These are phyloP conservation scores for Salix viminalis DNA, from an alignment of 345 rosid species.

Conservation along the genomic window DNA sequence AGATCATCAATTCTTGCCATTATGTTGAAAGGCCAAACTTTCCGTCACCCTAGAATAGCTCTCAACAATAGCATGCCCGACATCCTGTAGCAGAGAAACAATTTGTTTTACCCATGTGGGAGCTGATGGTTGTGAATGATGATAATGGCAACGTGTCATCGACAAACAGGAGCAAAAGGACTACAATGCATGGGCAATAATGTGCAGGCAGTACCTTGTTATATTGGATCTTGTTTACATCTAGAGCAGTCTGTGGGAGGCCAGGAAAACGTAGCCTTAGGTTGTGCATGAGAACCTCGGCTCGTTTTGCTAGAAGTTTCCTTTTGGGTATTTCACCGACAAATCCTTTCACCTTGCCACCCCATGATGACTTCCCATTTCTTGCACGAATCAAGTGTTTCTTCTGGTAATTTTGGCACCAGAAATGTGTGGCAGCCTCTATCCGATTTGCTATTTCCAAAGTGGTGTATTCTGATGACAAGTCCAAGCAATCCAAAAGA, in stretches of 20 bases:
- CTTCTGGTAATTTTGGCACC: slow-evolving; percentile 16
- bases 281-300: slow-evolving; percentile 13
- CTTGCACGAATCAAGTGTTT: neutral
- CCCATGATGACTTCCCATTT: slow-evolving; percentile 11
- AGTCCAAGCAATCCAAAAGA: slow-evolving; percentile 32
- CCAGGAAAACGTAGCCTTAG: slow-evolving; percentile 24
- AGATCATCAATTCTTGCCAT: slow-evolving; percentile 43
- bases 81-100: slow-evolving; percentile 31
- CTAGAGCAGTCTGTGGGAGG: slow-evolving; percentile 24
- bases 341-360: slow-evolving; percentile 12
- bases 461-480: slow-evolving; percentile 16
- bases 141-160: neutral
- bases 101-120: neutral
- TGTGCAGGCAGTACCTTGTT: slow-evolving; percentile 19
- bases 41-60: slow-evolving; percentile 51
- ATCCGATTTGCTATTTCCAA: slow-evolving; percentile 21
- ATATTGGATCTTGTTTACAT: slow-evolving; percentile 20
- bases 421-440: slow-evolving; percentile 23
- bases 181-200: neutral
- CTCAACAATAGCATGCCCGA: slow-evolving; percentile 45
- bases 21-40: slow-evolving; percentile 42
- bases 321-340: slow-evolving; percentile 10
- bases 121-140: neutral
- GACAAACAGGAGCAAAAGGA: neutral
- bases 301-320: slow-evolving; percentile 20